Percentiles rank a stretch among this genome's conserved stretches.
These are phyloP conservation scores for Penicillium sp. DNA, from an alignment of 2,329 filamentous ascomycete genomes.

Conservation along the genomic window DNA sequence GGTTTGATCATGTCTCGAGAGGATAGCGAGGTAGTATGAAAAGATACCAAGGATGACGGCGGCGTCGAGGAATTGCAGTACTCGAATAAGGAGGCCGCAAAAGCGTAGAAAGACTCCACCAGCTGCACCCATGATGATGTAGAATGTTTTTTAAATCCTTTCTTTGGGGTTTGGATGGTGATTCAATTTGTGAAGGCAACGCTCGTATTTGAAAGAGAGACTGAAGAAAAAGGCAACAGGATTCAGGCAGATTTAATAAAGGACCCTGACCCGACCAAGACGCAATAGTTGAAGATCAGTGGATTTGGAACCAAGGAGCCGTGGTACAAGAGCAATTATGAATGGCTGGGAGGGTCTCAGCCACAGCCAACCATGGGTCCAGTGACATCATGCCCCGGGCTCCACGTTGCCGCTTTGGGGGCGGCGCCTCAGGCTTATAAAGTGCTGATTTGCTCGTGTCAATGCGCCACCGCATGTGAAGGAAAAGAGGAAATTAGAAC, in stretches of 20 bases:
- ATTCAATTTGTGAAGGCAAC: background rate
- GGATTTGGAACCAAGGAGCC: background rate
- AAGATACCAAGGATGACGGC: slow-evolving; percentile 75
- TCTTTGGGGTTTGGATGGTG: background rate
- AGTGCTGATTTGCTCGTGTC: background rate
- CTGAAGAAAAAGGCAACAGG: slow-evolving; percentile 8
- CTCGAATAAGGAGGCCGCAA: slow-evolving; percentile 69
- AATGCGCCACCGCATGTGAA: slow-evolving; percentile 16
- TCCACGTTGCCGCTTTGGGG: slow-evolving; percentile 6
- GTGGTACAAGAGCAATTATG: background rate
- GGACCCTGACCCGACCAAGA: slow-evolving; percentile 3
- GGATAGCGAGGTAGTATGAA: slow-evolving; percentile 79
- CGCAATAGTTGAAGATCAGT: slow-evolving; percentile 13
- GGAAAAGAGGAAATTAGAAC: slow-evolving; percentile 1
- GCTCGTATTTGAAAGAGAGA: background rate
- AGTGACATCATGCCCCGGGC: slow-evolving; percentile 6
- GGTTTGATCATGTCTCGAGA: slow-evolving; percentile 61
- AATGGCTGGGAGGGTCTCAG: slow-evolving; percentile 1
- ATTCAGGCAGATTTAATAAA: slow-evolving; percentile 15
- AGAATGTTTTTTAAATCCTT: background rate
- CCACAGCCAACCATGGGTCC: background rate
- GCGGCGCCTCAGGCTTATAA: background rate
- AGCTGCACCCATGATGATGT: slow-evolving; percentile 56
- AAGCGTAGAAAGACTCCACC: slow-evolving; percentile 66
- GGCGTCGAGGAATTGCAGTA: slow-evolving; percentile 70